These are phyloP conservation scores for Neurospora sp. DNA, from an alignment of 495 filamentous ascomycete genomes.

Conservation along the genomic window DNA sequence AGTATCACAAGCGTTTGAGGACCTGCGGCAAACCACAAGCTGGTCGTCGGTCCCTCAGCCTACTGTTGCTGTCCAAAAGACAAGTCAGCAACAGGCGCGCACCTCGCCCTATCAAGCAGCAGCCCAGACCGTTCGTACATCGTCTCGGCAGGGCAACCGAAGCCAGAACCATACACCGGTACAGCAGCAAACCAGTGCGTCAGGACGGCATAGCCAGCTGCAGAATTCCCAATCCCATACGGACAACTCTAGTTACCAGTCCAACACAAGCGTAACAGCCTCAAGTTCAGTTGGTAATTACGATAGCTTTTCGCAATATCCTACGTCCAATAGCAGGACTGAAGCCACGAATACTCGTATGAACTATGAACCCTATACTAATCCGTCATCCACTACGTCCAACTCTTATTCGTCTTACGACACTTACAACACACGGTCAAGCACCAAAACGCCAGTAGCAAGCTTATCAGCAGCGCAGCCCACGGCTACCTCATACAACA, in stretches of 20 bases:
- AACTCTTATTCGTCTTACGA: conserved; percentile 17
- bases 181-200: conserved; percentile 3
- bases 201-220: conserved; percentile 1
- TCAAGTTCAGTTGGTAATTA: conserved; percentile 10
- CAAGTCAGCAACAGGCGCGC: conserved; percentile 1
- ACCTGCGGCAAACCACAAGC: conserved; percentile 11
- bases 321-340: conserved; percentile 4
- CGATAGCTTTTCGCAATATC: conserved; percentile 12
- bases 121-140: conserved; percentile 12
- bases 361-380: conserved; percentile 17
- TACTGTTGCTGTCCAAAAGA: not conserved
- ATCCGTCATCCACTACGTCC: conserved; percentile 3
- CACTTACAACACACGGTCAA: conserved; percentile 8
- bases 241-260: conserved; percentile 2
- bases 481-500: conserved; percentile 12
- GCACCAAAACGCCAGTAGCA: conserved; percentile 9
- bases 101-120: conserved; percentile 10
- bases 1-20: conserved; percentile 11
- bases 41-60: conserved; percentile 10
- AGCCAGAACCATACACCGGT: conserved; percentile 13
- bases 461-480: conserved; percentile 10
- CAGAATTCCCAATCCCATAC: conserved; percentile 3
- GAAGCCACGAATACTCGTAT: conserved; percentile 12
- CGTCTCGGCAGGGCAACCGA: conserved; percentile 14
- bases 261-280: conserved; percentile 2